phyloP scores from a whole-genome alignment of 441 rosid species.

The Flueggea neowawraea region DNA sequence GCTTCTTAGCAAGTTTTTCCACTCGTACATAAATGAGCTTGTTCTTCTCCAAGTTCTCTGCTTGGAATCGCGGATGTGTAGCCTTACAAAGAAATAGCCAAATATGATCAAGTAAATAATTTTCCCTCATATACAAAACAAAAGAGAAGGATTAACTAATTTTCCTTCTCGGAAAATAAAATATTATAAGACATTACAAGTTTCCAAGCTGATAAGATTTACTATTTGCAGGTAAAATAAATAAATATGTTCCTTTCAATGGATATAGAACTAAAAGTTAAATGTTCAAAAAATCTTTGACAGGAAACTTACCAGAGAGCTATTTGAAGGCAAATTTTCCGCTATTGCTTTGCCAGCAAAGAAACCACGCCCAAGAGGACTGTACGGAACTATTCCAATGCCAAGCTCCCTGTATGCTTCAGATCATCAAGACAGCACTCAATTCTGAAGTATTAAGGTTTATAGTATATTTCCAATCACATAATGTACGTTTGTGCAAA shows the following conservation, averaged over 20 bases:
- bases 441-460: neutral
- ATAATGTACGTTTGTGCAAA: neutral
- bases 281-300: neutral
- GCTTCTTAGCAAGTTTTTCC: conserved; percentile 29
- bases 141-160: too few relatives aligned
- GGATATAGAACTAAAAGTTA: neutral
- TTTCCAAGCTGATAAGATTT: too few relatives aligned
- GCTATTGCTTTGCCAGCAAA: conserved; percentile 39
- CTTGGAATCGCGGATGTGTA: conserved; percentile 33
- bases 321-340: conserved; percentile 25
- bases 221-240: too few relatives aligned
- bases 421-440: neutral
- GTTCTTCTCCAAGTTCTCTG: conserved; percentile 42
- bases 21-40: conserved; percentile 29
- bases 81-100: conserved; percentile 9
- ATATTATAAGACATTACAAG: too few relatives aligned
- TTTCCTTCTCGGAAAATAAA: too few relatives aligned
- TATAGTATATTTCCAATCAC: neutral
- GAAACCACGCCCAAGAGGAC: conserved; percentile 56
- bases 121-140: neutral
- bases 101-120: neutral
- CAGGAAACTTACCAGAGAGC: conserved; percentile 24
- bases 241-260: neutral
- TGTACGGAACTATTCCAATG: conserved; percentile 47
- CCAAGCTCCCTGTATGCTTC: conserved; percentile 38